These are phyloP conservation scores for Eucalyptus rudis DNA, from an alignment of 345 rosid species.

Conservation along the genomic window DNA sequence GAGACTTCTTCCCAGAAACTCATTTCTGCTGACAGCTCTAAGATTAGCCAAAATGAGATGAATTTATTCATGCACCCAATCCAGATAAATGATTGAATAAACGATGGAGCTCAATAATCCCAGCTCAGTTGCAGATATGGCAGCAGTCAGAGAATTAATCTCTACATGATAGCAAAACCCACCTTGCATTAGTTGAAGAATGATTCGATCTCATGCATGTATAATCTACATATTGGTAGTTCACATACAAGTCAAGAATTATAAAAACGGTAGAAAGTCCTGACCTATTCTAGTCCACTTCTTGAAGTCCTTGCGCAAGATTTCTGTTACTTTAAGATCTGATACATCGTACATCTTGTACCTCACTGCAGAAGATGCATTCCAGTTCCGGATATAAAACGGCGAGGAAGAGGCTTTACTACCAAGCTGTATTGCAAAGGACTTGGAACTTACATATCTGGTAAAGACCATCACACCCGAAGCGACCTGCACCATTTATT, in stretches of 20 bases:
- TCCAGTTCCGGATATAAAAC: not conserved
- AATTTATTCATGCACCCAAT: not conserved
- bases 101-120: not conserved
- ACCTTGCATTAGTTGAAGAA: not conserved
- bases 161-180: not conserved
- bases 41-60: not conserved
- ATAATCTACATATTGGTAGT: not conserved
- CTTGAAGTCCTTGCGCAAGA: constrained; percentile 49
- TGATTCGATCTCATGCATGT: no score
- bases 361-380: constrained; percentile 26
- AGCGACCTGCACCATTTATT: constrained; percentile 49
- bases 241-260: not conserved
- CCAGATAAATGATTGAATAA: not conserved
- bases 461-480: constrained; percentile 41
- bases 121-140: not conserved
- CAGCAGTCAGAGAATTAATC: not conserved
- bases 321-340: constrained; percentile 28
- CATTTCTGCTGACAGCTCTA: not conserved
- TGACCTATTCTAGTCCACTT: constrained; percentile 37
- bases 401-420: not conserved
- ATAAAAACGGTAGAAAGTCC: not conserved
- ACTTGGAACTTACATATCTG: constrained; percentile 22
- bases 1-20: not conserved
- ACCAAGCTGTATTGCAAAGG: not conserved
- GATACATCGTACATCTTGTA: constrained; percentile 39